Percentiles rank a stretch among this genome's conserved stretches.
Conservation (phyloP, 352 stramenopile species). For the Phytophthora cryptogea region DNA sequence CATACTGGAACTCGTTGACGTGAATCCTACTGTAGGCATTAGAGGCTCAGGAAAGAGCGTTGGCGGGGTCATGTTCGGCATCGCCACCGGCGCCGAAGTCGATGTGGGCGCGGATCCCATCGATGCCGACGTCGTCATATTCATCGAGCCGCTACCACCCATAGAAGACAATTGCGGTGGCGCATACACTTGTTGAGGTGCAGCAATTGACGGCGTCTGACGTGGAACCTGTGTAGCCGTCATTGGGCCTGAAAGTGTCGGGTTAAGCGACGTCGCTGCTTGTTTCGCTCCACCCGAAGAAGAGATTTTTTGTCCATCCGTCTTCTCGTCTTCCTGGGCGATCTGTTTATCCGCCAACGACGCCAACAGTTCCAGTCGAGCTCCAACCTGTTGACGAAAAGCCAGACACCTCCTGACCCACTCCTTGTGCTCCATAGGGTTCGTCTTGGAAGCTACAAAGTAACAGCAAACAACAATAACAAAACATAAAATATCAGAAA, state of each 20-base stretch:
- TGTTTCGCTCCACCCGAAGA: slow-evolving; percentile 5
- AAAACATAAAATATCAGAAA: not conserved
- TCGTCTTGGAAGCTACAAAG: slow-evolving; percentile 51
- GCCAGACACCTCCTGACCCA: slow-evolving; percentile 70
- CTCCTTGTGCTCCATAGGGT: slow-evolving; percentile 65
- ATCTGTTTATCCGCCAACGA: slow-evolving; percentile 85
- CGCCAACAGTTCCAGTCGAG: slow-evolving; percentile 71
- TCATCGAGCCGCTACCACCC: slow-evolving; percentile 13
- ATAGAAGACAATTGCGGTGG: slow-evolving; percentile 21
- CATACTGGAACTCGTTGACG: slow-evolving; percentile 36
- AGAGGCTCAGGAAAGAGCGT: slow-evolving; percentile 53
- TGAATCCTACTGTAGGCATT: slow-evolving; percentile 36
- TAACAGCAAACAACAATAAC: slow-evolving; percentile 22
- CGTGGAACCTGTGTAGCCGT: slow-evolving; percentile 11
- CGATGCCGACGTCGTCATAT: slow-evolving; percentile 9
- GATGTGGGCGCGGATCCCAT: slow-evolving; percentile 9
- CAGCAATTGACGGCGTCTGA: slow-evolving; percentile 1
- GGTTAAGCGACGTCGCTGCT: slow-evolving; percentile 12
- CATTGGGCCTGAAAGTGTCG: slow-evolving; percentile 1
- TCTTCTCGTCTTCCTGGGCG: slow-evolving; percentile 58
- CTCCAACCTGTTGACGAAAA: slow-evolving; percentile 73
- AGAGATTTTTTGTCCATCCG: slow-evolving; percentile 10
- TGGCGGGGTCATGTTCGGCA: slow-evolving; percentile 34
- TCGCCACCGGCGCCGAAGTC: slow-evolving; percentile 22
- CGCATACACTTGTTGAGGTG: slow-evolving; percentile 15